These are phyloP conservation scores for Pueraria montana DNA, from an alignment of 306 rosid species.

Conservation along the genomic window DNA sequence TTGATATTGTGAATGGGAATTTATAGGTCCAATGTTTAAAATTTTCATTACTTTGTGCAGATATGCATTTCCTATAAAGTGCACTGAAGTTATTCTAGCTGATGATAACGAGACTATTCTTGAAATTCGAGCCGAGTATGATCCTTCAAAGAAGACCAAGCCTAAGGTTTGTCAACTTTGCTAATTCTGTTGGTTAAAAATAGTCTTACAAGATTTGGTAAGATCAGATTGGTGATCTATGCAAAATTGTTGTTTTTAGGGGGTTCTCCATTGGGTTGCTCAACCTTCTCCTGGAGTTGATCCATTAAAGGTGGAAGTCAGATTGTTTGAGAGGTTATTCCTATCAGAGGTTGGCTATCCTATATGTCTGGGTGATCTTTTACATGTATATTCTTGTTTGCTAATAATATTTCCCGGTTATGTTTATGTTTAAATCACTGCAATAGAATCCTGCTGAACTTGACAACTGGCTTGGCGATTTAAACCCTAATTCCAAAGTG, in stretches of 20 bases:
- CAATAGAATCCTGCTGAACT: slow-evolving; percentile 94
- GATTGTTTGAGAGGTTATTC: slow-evolving; percentile 89
- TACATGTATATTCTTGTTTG: slow-evolving; percentile 8
- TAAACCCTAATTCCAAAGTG: slow-evolving; percentile 80
- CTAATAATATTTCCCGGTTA: slow-evolving; percentile 25
- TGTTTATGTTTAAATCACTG: slow-evolving; percentile 32
- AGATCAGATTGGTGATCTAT: slow-evolving; percentile 39
- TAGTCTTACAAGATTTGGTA: slow-evolving; percentile 27
- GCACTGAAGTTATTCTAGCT: slow-evolving; percentile 85
- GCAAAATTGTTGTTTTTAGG: slow-evolving; percentile 56
- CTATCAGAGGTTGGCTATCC: slow-evolving; percentile 78
- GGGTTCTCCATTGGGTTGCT: slow-evolving; percentile 96
- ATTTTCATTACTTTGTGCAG: slow-evolving; percentile 54
- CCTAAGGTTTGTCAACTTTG: slow-evolving; percentile 76
- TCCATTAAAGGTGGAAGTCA: slow-evolving; percentile 87
- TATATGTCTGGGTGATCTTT: neutral
- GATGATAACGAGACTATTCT: slow-evolving; percentile 86
- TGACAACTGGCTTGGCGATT: slow-evolving; percentile 90
- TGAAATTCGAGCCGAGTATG: slow-evolving; percentile 92
- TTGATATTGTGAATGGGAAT: slow-evolving; percentile 31
- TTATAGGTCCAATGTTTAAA: slow-evolving; percentile 17
- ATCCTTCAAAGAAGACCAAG: slow-evolving; percentile 90
- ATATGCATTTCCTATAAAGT: slow-evolving; percentile 95
- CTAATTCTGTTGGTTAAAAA: slow-evolving; percentile 29
- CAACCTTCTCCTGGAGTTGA: slow-evolving; percentile 87